These are phyloP conservation scores for Yarrowia sp. DNA, from an alignment of 805 yeast species.

Conservation along the genomic window DNA sequence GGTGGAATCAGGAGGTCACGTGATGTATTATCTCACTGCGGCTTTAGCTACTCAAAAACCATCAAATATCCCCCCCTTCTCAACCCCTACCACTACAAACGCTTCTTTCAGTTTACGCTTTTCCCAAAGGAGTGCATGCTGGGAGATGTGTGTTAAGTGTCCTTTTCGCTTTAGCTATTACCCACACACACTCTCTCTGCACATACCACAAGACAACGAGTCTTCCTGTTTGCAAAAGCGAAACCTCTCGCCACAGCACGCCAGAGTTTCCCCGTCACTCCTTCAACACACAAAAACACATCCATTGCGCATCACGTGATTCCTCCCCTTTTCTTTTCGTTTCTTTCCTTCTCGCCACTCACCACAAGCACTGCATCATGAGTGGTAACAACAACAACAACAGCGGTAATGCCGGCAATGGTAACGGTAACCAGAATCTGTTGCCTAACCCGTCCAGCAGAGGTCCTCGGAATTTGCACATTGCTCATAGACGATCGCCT, in stretches of 20 bases:
- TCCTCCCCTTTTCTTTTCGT: background rate
- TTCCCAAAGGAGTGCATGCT: conserved; percentile 23
- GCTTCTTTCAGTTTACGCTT: conserved; percentile 17
- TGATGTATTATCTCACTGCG: too few relatives aligned
- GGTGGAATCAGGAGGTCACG: too few relatives aligned
- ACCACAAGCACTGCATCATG: background rate
- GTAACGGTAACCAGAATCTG: conserved; percentile 11
- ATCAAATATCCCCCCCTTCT: too few relatives aligned
- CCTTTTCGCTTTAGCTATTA: conserved; percentile 11
- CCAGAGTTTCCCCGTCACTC: conserved; percentile 10
- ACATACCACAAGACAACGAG: background rate
- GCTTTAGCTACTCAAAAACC: too few relatives aligned
- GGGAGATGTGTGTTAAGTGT: conserved; percentile 12
- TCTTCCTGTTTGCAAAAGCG: background rate
- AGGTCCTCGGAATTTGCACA: conserved; percentile 59
- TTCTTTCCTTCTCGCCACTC: conserved; percentile 11
- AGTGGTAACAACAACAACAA: conserved; percentile 13
- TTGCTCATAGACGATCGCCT: conserved; percentile 97
- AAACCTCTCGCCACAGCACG: background rate
- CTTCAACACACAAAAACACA: background rate
- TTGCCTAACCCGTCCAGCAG: conserved; percentile 27
- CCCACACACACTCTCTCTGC: background rate
- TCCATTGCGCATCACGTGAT: too few relatives aligned
- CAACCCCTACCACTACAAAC: background rate
- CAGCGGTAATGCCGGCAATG: background rate